Evolutionary conservation across 495 filamentous ascomycete genomes (phyloP).

Genomic region (Paragyromitra xinjiangensis): DNA sequence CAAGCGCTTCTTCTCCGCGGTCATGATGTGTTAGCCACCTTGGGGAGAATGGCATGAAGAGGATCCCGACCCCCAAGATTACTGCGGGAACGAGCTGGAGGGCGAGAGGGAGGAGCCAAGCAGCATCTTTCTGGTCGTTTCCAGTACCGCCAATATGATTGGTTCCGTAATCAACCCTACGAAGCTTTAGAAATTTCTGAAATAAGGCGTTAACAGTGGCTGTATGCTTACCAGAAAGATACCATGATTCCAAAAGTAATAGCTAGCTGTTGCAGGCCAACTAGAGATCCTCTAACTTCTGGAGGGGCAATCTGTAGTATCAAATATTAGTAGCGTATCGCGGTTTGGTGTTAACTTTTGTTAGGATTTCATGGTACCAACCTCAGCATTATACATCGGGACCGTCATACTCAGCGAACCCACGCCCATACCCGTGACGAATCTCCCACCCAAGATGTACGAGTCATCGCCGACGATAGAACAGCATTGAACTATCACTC

Average conservation of each 20-base stretch:
- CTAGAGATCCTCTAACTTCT: slow-evolving; percentile 74
- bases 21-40: slow-evolving; percentile 79
- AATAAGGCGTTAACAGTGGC: not conserved
- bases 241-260: slow-evolving; percentile 86
- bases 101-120: slow-evolving; percentile 74
- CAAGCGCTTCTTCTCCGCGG: slow-evolving; percentile 74
- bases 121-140: slow-evolving; percentile 69
- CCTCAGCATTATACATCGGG: slow-evolving; percentile 75
- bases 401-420: slow-evolving; percentile 74
- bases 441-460: slow-evolving; percentile 76
- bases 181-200: slow-evolving; percentile 8
- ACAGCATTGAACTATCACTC: slow-evolving; percentile 76
- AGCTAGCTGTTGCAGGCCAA: slow-evolving; percentile 80
- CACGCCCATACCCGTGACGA: slow-evolving; percentile 80
- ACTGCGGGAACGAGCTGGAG: slow-evolving; percentile 70
- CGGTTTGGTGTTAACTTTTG: not conserved
- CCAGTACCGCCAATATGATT: slow-evolving; percentile 81
- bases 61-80: slow-evolving; percentile 72
- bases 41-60: slow-evolving; percentile 84
- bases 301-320: slow-evolving; percentile 61
- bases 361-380: slow-evolving; percentile 51
- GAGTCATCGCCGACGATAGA: slow-evolving; percentile 67
- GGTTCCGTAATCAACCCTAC: slow-evolving; percentile 66
- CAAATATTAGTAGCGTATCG: slow-evolving; percentile 5
- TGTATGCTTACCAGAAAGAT: slow-evolving; percentile 70